Base-by-base conservation (phyloP, 768 basidiomycete species). In the Rhodotorula sphaerocarpa region DNA sequence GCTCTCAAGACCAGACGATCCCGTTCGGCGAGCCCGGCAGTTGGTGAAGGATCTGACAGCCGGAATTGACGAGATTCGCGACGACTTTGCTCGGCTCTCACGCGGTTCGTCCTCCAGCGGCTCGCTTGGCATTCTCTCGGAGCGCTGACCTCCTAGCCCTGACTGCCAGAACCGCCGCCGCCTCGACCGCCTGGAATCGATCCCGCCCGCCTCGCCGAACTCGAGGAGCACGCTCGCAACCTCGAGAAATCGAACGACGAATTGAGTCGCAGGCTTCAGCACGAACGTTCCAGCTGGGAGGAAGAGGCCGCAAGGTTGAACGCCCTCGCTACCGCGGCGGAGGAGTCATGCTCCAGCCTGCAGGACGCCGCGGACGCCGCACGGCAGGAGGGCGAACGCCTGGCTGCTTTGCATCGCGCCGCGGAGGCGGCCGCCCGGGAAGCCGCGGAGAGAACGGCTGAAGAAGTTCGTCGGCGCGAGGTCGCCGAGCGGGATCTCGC, bases 71-170 rank as follows among this genome's bases (percentile, higher is more conserved):
- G 80, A 78, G 30, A 78, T 92, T 18, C 86, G 88, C 73, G 74
- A 81, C 1, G 85, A 86, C 3, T 91, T 95, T 71, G 90, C 92
- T 70, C 82, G 83, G 66, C 85, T 92, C 70, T 86, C 87, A 5
- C 88, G 43, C 65, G 46, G 60, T 64, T n/a, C 61, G 62, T 54
- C 27, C 23, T 44, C 31, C 0, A 33, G 60, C 57, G 34, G 55
- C 34, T 18, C 28, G 5, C 44, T 42, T 21, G n/a, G n/a, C n/a
- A n/a, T n/a, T n/a, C n/a, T 72, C 52, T 61, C 65, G 14, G 57
- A 45, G 50, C 57, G 41, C 9, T 39, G 36, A 39, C 36, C 10
- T 10, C 9, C 36, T 39, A 16, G 16, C 36, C 16, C 36, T 9
- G 36, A 39, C 36, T 39, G 10, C 36, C 67, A 88, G 87, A 83